Conservation (phyloP, 768 basidiomycete genomes). For the Hortiboletus flavorubellus region DNA sequence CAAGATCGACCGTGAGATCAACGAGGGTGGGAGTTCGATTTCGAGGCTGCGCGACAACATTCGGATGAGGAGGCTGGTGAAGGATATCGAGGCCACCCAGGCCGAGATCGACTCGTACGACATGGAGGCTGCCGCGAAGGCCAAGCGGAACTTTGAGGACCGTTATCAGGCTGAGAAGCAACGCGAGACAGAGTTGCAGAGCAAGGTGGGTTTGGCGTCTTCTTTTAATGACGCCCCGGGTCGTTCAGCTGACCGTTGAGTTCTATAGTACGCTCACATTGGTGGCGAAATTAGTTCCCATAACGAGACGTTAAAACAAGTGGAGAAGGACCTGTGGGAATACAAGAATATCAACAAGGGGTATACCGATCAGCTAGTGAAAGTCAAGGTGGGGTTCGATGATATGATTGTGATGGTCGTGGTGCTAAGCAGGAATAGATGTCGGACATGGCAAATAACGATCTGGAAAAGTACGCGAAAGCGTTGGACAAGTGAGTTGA, state of each 20-base stretch:
- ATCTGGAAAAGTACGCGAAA: conserved; percentile 96
- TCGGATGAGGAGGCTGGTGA: conserved; percentile 63
- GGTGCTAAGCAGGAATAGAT: conserved; percentile 49
- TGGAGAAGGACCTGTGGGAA: conserved; percentile 72
- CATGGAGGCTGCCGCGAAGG: conserved; percentile 82
- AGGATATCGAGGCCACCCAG: conserved; percentile 64
- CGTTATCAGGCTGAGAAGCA: conserved; percentile 70
- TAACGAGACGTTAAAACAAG: conserved; percentile 59
- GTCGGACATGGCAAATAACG: conserved; percentile 96
- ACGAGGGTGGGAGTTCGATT: conserved; percentile 64
- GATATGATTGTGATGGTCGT: neutral
- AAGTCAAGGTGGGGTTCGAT: conserved; percentile 72
- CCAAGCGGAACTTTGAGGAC: conserved; percentile 79
- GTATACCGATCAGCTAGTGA: conserved; percentile 88
- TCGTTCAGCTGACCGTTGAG: neutral
- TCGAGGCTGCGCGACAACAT: conserved; percentile 82
- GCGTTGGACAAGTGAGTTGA: conserved; percentile 85
- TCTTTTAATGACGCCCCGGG: conserved; percentile 4
- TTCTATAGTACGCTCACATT: conserved; percentile 66
- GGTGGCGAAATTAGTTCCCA: conserved; percentile 80
- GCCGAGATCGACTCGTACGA: conserved; percentile 71
- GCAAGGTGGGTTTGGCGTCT: conserved; percentile 45
- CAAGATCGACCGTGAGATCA: conserved; percentile 73
- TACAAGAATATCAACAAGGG: conserved; percentile 84
- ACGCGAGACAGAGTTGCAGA: conserved; percentile 68